phyloP scores from a whole-genome alignment of 1,139 yeast genomes.

The Nakaseomyces glabratus region DNA sequence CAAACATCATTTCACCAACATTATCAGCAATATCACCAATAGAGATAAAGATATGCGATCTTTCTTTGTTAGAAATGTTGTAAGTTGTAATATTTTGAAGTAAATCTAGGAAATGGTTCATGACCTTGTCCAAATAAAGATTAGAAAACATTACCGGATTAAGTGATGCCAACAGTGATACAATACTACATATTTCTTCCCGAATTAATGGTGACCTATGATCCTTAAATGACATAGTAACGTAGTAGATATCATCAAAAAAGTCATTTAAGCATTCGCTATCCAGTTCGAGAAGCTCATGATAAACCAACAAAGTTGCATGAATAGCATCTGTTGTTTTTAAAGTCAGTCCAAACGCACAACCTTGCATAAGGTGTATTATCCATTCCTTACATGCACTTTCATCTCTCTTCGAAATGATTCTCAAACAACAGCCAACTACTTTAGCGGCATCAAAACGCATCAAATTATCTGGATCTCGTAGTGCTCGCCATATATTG shows the following conservation, averaged over 20 bases:
- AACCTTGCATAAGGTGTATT: constrained; percentile 56
- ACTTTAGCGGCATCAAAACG: constrained; percentile 81
- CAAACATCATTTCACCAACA: constrained; percentile 79
- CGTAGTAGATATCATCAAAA: constrained; percentile 71
- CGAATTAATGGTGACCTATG: constrained; percentile 69
- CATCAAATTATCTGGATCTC: constrained; percentile 67
- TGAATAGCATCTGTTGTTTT: constrained; percentile 64
- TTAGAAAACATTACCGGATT: constrained; percentile 71
- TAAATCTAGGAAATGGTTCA: constrained; percentile 69
- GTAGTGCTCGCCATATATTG: constrained; percentile 77
- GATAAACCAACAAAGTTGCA: constrained; percentile 74
- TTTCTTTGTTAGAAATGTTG: constrained; percentile 38
- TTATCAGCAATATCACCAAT: constrained; percentile 80
- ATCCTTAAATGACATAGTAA: constrained; percentile 69
- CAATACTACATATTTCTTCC: constrained; percentile 69
- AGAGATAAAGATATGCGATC: constrained; percentile 68
- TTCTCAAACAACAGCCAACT: constrained; percentile 65
- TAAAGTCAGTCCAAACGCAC: constrained; percentile 41
- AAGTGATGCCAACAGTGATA: constrained; percentile 76
- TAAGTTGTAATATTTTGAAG: constrained; percentile 52
- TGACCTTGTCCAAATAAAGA: constrained; percentile 69
- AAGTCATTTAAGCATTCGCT: constrained; percentile 61
- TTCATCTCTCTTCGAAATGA: constrained; percentile 72
- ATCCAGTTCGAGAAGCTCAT: constrained; percentile 61
- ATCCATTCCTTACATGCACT: constrained; percentile 68